Percentiles rank a stretch among this genome's conserved stretches.
Evolutionary conservation across 345 rosid genomes (phyloP).

Genomic region (Eucalyptus erythrocorys): DNA sequence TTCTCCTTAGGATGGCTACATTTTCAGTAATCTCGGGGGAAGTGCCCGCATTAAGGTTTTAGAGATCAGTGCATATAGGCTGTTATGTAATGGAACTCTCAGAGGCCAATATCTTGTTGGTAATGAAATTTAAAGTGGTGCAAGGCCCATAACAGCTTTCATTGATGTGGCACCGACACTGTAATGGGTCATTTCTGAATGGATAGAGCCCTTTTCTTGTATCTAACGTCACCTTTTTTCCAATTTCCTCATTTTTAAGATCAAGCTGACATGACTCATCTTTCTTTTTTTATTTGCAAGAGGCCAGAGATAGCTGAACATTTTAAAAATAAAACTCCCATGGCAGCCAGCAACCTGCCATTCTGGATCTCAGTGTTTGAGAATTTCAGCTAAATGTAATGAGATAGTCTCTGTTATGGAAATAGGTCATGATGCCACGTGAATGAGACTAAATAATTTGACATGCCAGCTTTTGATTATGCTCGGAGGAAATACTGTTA

Average conservation of each 20-base stretch:
- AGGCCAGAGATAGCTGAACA: background rate
- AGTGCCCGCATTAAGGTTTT: background rate
- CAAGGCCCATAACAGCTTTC: background rate
- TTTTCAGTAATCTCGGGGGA: background rate
- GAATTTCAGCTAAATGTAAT: background rate
- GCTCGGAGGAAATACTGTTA: background rate
- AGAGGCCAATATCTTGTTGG: background rate
- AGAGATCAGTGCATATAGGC: background rate
- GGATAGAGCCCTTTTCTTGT: background rate
- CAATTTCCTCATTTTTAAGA: background rate
- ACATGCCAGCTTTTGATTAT: background rate
- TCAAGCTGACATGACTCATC: background rate
- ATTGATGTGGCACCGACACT: background rate
- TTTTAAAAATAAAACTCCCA: background rate
- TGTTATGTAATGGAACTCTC: background rate
- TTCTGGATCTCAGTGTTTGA: background rate
- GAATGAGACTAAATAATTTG: background rate
- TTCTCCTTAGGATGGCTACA: background rate
- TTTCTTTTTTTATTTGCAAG: background rate
- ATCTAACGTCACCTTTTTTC: background rate
- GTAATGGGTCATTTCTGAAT: background rate
- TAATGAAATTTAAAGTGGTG: background rate
- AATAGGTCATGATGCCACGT: background rate
- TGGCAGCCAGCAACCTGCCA: background rate
- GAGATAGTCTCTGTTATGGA: background rate